Conservation (phyloP, 371 early-diverging fungal genomes). For the Syncephalastrum contaminatum region DNA sequence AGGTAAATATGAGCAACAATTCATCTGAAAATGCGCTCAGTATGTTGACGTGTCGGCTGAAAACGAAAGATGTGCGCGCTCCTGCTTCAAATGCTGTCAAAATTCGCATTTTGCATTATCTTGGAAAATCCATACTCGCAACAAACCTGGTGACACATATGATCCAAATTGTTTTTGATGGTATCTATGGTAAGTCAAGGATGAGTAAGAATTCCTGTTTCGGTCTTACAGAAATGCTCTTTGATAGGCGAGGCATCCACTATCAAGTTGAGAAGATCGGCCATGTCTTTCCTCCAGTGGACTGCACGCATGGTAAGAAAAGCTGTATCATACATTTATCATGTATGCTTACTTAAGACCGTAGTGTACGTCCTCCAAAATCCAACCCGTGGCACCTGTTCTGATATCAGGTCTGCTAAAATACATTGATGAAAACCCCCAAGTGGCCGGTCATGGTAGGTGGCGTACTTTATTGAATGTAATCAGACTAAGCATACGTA, state of each 20-base stretch:
- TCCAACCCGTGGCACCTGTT: slow-evolving; percentile 68
- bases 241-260: slow-evolving; percentile 57
- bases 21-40: background rate
- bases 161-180: slow-evolving; percentile 78
- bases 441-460: slow-evolving; percentile 40
- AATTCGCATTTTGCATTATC: slow-evolving; percentile 58
- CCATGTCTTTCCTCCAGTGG: slow-evolving; percentile 88
- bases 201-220: too few relatives aligned
- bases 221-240: background rate
- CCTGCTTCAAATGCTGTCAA: slow-evolving; percentile 60
- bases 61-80: slow-evolving; percentile 25
- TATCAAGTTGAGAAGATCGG: slow-evolving; percentile 65
- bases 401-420: slow-evolving; percentile 74
- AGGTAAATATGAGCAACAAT: slow-evolving; percentile 7
- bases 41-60: background rate
- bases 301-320: slow-evolving; percentile 69
- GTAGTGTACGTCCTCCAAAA: slow-evolving; percentile 41
- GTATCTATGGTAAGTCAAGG: slow-evolving; percentile 60
- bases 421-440: slow-evolving; percentile 59
- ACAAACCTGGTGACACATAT: slow-evolving; percentile 65
- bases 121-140: slow-evolving; percentile 64
- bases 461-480: background rate
- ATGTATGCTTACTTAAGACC: background rate
- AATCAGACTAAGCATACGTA: slow-evolving; percentile 4
- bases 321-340: background rate